Evolutionary conservation across 106 monocot species (phyloP).

Genomic region (Phalaenopsis equestris): DNA sequence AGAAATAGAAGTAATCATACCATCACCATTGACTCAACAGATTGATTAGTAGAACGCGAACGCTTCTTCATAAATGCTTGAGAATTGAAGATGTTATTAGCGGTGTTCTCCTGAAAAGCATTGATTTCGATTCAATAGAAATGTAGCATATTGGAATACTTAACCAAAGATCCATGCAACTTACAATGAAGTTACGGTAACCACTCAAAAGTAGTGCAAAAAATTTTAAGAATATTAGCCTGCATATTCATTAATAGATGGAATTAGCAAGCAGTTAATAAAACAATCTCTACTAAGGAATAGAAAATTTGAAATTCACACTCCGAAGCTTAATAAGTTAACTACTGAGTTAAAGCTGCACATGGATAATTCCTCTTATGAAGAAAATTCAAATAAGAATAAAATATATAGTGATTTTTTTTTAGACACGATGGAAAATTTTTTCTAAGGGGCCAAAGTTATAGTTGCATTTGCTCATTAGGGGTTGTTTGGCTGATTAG

Average conservation of each 20-base stretch:
- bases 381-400: background rate
- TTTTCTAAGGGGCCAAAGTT: background rate
- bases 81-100: constrained; percentile 68
- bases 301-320: too few relatives aligned
- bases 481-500: too few relatives aligned
- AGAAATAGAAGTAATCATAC: constrained; percentile 24
- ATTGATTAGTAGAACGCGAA: constrained; percentile 74
- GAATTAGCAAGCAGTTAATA: constrained; percentile 4
- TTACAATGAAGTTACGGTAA: constrained; percentile 98
- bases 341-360: background rate
- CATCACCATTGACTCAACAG: constrained; percentile 80
- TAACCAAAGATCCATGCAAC: constrained; percentile 12
- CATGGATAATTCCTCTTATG: background rate
- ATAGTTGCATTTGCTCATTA: background rate
- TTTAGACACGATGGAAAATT: background rate
- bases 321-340: background rate
- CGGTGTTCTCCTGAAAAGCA: constrained; percentile 54
- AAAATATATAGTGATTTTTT: background rate
- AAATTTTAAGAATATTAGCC: constrained; percentile 89
- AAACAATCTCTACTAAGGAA: background rate
- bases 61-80: constrained; percentile 98
- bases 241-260: constrained; percentile 29
- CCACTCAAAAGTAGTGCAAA: constrained; percentile 86
- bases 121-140: background rate
- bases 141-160: background rate